Evolutionary conservation across 2,329 filamentous ascomycete species (phyloP), one percentile per base, ranked within the genome.

Genomic region (Bisporella sp.): DNA sequence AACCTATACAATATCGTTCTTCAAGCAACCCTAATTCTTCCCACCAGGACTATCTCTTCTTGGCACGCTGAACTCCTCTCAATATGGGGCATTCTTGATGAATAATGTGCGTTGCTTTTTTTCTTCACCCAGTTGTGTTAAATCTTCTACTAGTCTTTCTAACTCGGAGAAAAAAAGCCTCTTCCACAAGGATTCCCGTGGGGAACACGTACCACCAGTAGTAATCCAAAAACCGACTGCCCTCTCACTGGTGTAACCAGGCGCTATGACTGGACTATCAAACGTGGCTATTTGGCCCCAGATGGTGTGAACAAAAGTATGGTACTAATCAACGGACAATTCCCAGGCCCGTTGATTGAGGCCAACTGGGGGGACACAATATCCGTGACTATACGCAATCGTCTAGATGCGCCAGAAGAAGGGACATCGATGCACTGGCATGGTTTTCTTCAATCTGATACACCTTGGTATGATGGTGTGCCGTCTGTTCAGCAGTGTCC

Each of bases 361-460:
- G 67, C 67, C 1, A 68, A 69, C 50, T 68, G 63, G 63, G 67
- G 66, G 21, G 68, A 70, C 49, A 59, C 49, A 4, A 73, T 82
- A 43, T 69, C 85, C 48, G 78, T 89, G 41, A 82, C 81, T 32
- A 76, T 91, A 49, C 75, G 79, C 66, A 93, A 93, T 67, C 77
- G 82, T 46, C 78, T 90, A 9, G 77, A 71, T 11, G 66, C 61
- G 31, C 59, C 60, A 6, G 52, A 61, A 42, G 63, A 69, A 52
- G 61, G 64, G 30, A 71, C 57, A 62, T 63, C 69, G 57, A 63
- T 60, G 56, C 55, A 81, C 70, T 53, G 69, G 70, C 40, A 77
- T 73, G 77, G 74, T n/a, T 54, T 80, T 21, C 69, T 72, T 13
- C 74, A 79, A 56, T 64, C 56, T n/a, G 53, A 47, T 11, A 62